phyloP scores from a whole-genome alignment of 495 filamentous ascomycete species.

The Trichoderma asperelloides region DNA sequence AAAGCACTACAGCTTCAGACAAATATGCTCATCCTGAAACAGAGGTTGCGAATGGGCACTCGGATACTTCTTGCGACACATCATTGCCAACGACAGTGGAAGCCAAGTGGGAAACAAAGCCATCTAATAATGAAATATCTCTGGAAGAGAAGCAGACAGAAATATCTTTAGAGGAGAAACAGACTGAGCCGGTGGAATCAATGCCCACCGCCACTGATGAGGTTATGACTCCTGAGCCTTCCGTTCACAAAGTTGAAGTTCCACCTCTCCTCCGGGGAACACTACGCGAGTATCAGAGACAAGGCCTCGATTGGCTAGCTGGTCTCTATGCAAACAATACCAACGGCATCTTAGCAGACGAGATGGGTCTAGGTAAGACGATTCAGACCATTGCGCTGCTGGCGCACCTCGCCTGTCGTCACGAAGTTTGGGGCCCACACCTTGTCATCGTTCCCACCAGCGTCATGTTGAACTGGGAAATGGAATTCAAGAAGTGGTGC shows the following conservation, averaged over 20 bases:
- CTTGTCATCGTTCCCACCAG: slow-evolving; percentile 94
- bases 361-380: slow-evolving; percentile 98
- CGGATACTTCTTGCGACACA: neutral
- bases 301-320: slow-evolving; percentile 93
- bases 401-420: slow-evolving; percentile 84
- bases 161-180: slow-evolving; percentile 1
- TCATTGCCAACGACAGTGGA: neutral
- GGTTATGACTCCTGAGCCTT: neutral
- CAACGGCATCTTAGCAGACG: slow-evolving; percentile 97
- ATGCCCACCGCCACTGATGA: slow-evolving; percentile 24
- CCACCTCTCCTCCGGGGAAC: slow-evolving; percentile 86
- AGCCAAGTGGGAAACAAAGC: neutral
- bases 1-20: neutral
- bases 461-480: slow-evolving; percentile 99
- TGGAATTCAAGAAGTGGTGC: slow-evolving; percentile 99
- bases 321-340: slow-evolving; percentile 84
- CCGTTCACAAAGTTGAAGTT: slow-evolving; percentile 59
- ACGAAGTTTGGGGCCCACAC: slow-evolving; percentile 93
- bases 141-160: slow-evolving; percentile 9
- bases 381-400: slow-evolving; percentile 96
- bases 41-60: neutral
- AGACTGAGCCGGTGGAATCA: slow-evolving; percentile 31
- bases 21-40: neutral
- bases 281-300: slow-evolving; percentile 93
- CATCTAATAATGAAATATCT: neutral